phyloP scores from a whole-genome alignment of 768 basidiomycete species.

The Sistotremastrum niveocremeum region DNA sequence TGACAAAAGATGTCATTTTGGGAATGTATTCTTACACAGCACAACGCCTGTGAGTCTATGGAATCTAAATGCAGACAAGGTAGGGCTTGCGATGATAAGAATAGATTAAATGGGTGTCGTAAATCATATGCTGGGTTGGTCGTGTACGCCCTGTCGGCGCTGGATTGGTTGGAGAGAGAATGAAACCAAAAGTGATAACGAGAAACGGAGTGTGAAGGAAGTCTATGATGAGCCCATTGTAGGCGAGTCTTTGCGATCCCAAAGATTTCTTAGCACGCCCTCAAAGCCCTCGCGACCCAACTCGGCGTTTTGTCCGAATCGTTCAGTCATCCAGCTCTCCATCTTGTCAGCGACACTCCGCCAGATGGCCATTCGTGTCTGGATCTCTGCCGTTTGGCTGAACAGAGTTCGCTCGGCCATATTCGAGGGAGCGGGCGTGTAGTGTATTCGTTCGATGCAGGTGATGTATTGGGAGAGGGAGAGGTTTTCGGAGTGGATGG shows the following conservation, averaged over 20 bases:
- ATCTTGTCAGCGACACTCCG: constrained; percentile 68
- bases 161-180: background rate
- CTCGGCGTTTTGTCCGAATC: constrained; percentile 88
- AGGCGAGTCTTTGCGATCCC: constrained; percentile 48
- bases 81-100: too few species aligned
- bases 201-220: constrained; percentile 4
- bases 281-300: constrained; percentile 83
- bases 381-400: constrained; percentile 83
- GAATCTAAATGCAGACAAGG: too few species aligned
- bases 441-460: constrained; percentile 82
- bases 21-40: too few species aligned
- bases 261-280: constrained; percentile 67
- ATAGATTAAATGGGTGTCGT: too few species aligned
- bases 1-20: too few species aligned
- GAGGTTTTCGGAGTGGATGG: constrained; percentile 86
- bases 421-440: constrained; percentile 46
- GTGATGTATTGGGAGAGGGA: constrained; percentile 90
- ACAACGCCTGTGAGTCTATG: too few species aligned
- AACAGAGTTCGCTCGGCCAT: constrained; percentile 49
- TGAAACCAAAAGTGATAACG: background rate
- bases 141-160: too few species aligned
- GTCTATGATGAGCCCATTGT: background rate
- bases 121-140: too few species aligned
- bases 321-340: constrained; percentile 74
- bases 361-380: constrained; percentile 72